Evolutionary conservation across 129 eudicot species (phyloP).

Genomic region (Oenanthe sinensis): DNA sequence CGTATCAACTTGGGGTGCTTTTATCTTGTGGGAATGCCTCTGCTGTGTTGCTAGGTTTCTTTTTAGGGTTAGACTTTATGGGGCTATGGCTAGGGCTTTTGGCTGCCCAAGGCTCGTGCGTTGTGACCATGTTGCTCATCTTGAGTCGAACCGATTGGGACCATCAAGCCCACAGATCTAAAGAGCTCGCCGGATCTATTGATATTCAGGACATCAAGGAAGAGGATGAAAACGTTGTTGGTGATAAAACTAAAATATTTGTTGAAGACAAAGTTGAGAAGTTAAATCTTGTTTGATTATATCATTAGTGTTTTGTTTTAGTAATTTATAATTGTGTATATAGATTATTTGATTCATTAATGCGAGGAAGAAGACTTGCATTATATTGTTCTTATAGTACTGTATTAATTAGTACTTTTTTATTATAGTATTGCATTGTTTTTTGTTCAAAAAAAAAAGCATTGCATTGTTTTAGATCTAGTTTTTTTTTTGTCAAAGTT

Average conservation of each 20-base stretch:
- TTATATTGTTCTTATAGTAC: too few species aligned
- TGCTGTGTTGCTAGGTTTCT: conserved; percentile 34
- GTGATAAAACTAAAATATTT: neutral
- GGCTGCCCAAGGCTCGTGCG: conserved; percentile 47
- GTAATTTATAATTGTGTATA: neutral
- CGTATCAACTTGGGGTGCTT: conserved; percentile 44
- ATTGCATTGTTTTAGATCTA: too few species aligned
- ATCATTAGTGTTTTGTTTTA: neutral
- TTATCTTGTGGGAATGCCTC: conserved; percentile 52
- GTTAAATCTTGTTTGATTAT: conserved; percentile 3
- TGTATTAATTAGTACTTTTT: too few species aligned
- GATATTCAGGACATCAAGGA: neutral
- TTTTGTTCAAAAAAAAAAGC: too few species aligned
- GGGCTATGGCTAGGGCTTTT: conserved; percentile 53
- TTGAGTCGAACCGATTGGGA: conserved; percentile 47
- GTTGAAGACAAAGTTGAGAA: neutral
- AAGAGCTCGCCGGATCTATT: conserved; percentile 25
- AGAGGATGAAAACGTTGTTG: conserved; percentile 12
- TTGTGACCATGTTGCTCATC: conserved; percentile 33
- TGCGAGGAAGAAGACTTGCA: too few species aligned
- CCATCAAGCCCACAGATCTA: conserved; percentile 33
- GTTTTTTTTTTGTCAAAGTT: too few species aligned
- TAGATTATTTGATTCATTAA: neutral
- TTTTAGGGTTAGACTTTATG: conserved; percentile 25
- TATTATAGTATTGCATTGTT: too few species aligned